These are phyloP conservation scores for Suillus americanus DNA, from an alignment of 768 basidiomycete species.

Conservation along the genomic window DNA sequence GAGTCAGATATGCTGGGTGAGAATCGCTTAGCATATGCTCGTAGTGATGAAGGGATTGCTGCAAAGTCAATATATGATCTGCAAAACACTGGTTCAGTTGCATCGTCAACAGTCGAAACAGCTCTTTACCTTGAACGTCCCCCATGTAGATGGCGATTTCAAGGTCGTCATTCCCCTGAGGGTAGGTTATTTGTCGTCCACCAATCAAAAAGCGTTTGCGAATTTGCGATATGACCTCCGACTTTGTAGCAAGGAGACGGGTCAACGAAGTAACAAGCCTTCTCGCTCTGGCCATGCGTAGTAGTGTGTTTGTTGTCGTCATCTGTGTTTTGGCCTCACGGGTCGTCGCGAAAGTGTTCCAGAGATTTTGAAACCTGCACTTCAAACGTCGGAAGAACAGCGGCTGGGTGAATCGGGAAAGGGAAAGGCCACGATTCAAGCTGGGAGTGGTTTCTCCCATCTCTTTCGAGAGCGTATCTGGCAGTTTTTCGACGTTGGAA, in stretches of 20 bases:
- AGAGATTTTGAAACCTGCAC: conserved; percentile 27
- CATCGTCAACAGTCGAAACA: not conserved
- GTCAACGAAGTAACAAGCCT: conserved; percentile 77
- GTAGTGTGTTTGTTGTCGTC: conserved; percentile 52
- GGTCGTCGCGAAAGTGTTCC: not conserved
- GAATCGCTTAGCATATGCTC: conserved; percentile 87
- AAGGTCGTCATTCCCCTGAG: conserved; percentile 46
- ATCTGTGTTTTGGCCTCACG: conserved; percentile 28
- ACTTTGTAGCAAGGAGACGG: conserved; percentile 76
- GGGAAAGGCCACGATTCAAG: conserved; percentile 19
- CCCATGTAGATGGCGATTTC: conserved; percentile 88
- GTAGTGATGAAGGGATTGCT: conserved; percentile 81
- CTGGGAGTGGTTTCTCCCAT: not conserved
- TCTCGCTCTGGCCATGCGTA: conserved; percentile 77
- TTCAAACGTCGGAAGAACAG: conserved; percentile 37
- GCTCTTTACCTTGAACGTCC: conserved; percentile 78
- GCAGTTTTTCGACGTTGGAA: conserved; percentile 4
- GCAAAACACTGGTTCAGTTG: conserved; percentile 6
- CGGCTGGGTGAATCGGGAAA: conserved; percentile 18
- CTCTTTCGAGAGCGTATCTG: not conserved
- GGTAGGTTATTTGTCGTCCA: conserved; percentile 26
- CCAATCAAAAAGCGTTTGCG: conserved; percentile 61
- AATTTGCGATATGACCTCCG: conserved; percentile 77
- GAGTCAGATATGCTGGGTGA: conserved; percentile 81
- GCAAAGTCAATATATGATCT: conserved; percentile 91